Evolutionary conservation across 1,284 basidiomycete species (phyloP), one percentile per base, ranked within the genome.

Genomic region (Testicularia cyperi): DNA sequence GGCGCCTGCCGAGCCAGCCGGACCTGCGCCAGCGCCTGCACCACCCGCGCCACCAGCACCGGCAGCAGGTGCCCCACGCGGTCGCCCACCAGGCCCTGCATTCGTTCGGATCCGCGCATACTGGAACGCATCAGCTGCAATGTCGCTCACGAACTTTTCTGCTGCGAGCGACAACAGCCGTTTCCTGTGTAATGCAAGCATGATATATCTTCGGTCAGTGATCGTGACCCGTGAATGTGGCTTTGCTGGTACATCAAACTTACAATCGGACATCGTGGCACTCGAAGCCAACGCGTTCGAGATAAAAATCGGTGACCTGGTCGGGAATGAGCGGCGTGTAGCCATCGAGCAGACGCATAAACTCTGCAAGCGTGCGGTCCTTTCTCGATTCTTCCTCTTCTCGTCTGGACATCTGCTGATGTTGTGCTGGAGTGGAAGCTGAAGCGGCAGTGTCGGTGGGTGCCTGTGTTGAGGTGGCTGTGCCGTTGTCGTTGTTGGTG

Each of bases 61-160:
- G 15, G 38, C 35, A 5, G 24, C 45, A 5, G 25, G 12, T 26
- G 7, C 18, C 41, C 53, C 69, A 25, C 54, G 61, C 16, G 64
- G 57, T 16, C 64, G 44, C 3, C 81, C 79, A 4, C 74, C 74
- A 0, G 79, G 79, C 16, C 67, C 79, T 37, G 73, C 81, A 53
- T 78, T 81, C 43, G 77, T 90, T 42, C 95, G 85, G 69, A 98
- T 90, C 20, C 94, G 87, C 4, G 95, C 94, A 77, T 97, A 95
- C 74, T 97, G 92, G 78, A 91, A 98, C 13, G 95, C 92, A 77
- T 99, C 95, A 8, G 89, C 85, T 2, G 94, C 89, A 57, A 99
- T 94, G 77, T 98, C 95, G 10, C 91, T 88, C 30, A 98, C 87
- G 75, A 99, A 98, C 76, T 98, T 98, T 77, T 99, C 95, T 0